These are phyloP conservation scores for Alternaria atra DNA, from an alignment of 2,329 filamentous ascomycete species.

Conservation along the genomic window DNA sequence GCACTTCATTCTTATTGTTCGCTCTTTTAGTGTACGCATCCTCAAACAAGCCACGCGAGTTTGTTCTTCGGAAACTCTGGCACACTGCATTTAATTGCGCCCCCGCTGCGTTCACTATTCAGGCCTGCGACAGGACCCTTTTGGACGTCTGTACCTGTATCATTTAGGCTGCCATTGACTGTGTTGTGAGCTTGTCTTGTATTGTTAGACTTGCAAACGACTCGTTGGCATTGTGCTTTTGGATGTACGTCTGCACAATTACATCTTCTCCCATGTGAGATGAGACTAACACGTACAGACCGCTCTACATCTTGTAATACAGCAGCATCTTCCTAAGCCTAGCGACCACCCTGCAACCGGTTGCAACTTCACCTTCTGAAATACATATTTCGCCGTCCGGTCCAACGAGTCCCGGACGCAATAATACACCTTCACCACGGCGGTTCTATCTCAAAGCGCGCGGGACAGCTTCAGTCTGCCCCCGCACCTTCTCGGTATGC, in stretches of 20 bases:
- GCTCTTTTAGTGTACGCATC: slow-evolving; percentile 49
- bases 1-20: slow-evolving; percentile 53
- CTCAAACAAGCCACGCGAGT: slow-evolving; percentile 42
- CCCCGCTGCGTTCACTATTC: slow-evolving; percentile 32
- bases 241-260: not conserved
- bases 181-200: slow-evolving; percentile 26
- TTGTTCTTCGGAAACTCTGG: slow-evolving; percentile 32
- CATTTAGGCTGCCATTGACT: slow-evolving; percentile 8
- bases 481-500: slow-evolving; percentile 89
- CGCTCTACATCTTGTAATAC: slow-evolving; percentile 45
- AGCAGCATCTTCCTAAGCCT: slow-evolving; percentile 35
- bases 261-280: not conserved
- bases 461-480: slow-evolving; percentile 86
- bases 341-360: slow-evolving; percentile 36
- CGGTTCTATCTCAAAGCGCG: slow-evolving; percentile 77
- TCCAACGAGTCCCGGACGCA: slow-evolving; percentile 60
- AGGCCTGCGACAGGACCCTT: slow-evolving; percentile 24
- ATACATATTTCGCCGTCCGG: slow-evolving; percentile 52
- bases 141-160: slow-evolving; percentile 13
- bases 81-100: slow-evolving; percentile 36
- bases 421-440: slow-evolving; percentile 76
- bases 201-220: slow-evolving; percentile 26
- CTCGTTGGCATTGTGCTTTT: slow-evolving; percentile 36
- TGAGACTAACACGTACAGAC: slow-evolving; percentile 27
- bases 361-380: slow-evolving; percentile 46